Conservation (phyloP, 2,329 filamentous ascomycete genomes). For the Paecilomyces sp. region DNA sequence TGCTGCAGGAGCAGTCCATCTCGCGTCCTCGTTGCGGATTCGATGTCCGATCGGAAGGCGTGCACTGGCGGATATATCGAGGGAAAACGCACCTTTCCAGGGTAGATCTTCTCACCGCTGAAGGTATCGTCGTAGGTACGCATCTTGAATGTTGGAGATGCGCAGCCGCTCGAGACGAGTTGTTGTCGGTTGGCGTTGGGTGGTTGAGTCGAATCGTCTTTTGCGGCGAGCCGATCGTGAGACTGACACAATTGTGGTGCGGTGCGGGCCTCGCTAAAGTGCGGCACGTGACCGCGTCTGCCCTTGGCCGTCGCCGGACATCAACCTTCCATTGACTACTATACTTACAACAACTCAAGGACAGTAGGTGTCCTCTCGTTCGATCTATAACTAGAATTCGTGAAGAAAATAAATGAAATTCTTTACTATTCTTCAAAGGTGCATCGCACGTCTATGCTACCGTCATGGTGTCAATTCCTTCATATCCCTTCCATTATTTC, state of each 20-base stretch:
- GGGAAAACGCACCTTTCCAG: slow-evolving; percentile 60
- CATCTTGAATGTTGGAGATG: slow-evolving; percentile 54
- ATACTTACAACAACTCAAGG: background rate
- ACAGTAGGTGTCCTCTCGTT: background rate
- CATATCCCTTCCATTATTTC: background rate
- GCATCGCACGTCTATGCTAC: background rate
- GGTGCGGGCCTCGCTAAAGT: slow-evolving; percentile 39
- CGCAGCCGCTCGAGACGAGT: slow-evolving; percentile 32
- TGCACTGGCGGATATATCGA: slow-evolving; percentile 9
- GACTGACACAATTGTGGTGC: slow-evolving; percentile 32
- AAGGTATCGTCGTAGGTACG: slow-evolving; percentile 74
- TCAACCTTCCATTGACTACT: background rate
- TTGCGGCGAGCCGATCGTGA: slow-evolving; percentile 26
- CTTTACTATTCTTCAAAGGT: background rate
- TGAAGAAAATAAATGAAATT: too few species aligned
- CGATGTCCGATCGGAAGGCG: slow-evolving; percentile 7
- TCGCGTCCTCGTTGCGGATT: slow-evolving; percentile 1
- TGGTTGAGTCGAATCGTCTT: slow-evolving; percentile 35
- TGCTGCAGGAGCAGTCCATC: slow-evolving; percentile 2
- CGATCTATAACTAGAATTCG: background rate
- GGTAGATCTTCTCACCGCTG: slow-evolving; percentile 73
- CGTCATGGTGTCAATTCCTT: background rate
- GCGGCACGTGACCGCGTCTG: slow-evolving; percentile 35
- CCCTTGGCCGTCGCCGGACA: slow-evolving; percentile 22
- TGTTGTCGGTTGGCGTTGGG: slow-evolving; percentile 37